Base-by-base conservation (phyloP, 2,329 filamentous ascomycete species). In the Trichoderma semiorbis region DNA sequence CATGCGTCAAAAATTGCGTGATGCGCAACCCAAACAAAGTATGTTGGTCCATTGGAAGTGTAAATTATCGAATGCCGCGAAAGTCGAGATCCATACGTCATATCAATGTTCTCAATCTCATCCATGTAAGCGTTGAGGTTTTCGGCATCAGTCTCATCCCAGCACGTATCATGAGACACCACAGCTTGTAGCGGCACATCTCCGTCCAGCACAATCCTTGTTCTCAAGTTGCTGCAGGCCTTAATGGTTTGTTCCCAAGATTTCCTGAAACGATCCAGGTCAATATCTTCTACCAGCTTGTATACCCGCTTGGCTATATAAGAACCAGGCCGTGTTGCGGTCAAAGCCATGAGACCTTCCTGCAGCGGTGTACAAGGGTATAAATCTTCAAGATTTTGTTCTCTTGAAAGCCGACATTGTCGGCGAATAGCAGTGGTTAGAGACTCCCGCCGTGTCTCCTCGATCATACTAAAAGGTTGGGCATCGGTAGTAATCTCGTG, bases 351-450 rank as follows among this genome's bases (percentile, higher is more conserved):
- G 2, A 84, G 76, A 3, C 80, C 81, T 72, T 81, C 81, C 57
- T 84, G 82, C 2, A 83, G 74, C 7, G 78, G 74, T n/a, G 80
- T 80, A 73, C 79, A 81, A 14, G 81, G 82, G 53, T 80, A 82
- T 1, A 80, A 72, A 70, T 84, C 79, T 32, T 67, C 62, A 6
- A 71, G 28, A 7, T 53, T 11, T 8, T 68, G 55, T 7, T 18
- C 21, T 18, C 24, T 21, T 4, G 39, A 16, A 26, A 72, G 55
- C 16, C 16, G n/a, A 36, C 55, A 58, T 53, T 62, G 32, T 10
- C 21, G 18, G 4, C 26, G 50, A 18, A 67, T 50, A 1, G 16
- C 32, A 10, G 24, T 16, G 5, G 7, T n/a, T 3, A 65, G 4
- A 24, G 61, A 30, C 16, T 71, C 21, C 3, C 7, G 11, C 5